Evolutionary conservation across 163 green algal genomes (phyloP).

Genomic region (Volvox carteri): DNA sequence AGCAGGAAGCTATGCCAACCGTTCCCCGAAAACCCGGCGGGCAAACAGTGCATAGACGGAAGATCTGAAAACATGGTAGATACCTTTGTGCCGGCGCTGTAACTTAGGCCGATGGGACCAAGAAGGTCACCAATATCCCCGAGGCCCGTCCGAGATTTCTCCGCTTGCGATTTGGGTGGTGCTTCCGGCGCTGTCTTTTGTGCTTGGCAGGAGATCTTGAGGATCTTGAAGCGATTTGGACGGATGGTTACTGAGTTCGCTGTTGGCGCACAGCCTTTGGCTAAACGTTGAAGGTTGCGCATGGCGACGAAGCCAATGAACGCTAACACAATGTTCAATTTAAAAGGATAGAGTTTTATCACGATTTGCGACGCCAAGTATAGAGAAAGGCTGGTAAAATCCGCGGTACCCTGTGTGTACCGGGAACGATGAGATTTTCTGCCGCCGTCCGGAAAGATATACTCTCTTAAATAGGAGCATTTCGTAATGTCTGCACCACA

Average conservation of each 20-base stretch:
- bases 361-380: too few relatives aligned
- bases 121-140: conserved; percentile 77
- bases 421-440: too few relatives aligned
- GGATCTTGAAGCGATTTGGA: neutral
- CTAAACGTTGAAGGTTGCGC: neutral
- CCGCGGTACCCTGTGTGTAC: too few relatives aligned
- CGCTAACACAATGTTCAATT: neutral
- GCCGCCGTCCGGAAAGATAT: too few relatives aligned
- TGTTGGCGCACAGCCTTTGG: neutral
- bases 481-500: too few relatives aligned
- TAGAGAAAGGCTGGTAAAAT: too few relatives aligned
- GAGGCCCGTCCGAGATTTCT: conserved; percentile 17
- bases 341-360: too few relatives aligned
- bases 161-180: neutral
- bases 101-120: conserved; percentile 81
- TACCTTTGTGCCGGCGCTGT: conserved; percentile 63
- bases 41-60: too few relatives aligned
- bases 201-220: conserved; percentile 4
- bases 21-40: too few relatives aligned
- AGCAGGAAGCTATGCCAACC: too few relatives aligned
- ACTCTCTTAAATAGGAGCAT: too few relatives aligned
- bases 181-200: conserved; percentile 22
- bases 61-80: too few relatives aligned
- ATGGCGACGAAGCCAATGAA: neutral
- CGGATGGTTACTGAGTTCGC: neutral